phyloP scores from a whole-genome alignment of 2,329 filamentous ascomycete species.

The Colletotrichum costaricense region DNA sequence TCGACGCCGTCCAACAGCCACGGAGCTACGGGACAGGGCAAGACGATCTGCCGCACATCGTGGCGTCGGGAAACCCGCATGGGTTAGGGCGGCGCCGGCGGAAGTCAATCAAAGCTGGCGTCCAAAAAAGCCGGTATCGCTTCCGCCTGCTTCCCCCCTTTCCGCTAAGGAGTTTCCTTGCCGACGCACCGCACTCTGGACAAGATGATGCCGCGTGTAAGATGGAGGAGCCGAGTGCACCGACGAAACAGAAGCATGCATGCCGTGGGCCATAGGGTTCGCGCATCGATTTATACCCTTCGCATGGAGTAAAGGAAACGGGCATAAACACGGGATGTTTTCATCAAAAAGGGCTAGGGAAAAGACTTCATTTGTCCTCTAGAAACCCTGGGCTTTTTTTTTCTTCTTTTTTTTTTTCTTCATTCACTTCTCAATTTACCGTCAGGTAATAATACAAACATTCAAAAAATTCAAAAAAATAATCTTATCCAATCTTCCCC shows the following conservation, averaged over 20 bases:
- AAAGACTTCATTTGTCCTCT: slow-evolving; percentile 7
- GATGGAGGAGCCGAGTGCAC: slow-evolving; percentile 9
- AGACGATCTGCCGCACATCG: background rate
- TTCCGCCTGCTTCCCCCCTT: background rate
- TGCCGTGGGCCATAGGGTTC: slow-evolving; percentile 2
- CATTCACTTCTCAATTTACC: slow-evolving; percentile 9
- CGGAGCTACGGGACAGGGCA: background rate
- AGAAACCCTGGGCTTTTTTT: background rate
- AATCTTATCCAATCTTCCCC: background rate
- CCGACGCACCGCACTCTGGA: background rate
- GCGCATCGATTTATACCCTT: slow-evolving; percentile 34
- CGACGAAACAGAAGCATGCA: slow-evolving; percentile 15
- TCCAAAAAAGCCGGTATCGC: background rate
- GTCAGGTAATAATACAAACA: slow-evolving; percentile 22
- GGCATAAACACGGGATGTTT: slow-evolving; percentile 24
- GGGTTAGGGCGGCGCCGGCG: background rate
- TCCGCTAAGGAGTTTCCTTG: background rate
- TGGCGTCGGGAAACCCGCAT: slow-evolving; percentile 1
- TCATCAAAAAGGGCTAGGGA: background rate
- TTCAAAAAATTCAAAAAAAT: background rate
- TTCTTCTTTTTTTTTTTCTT: background rate
- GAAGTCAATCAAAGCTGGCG: slow-evolving; percentile 4
- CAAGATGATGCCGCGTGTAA: slow-evolving; percentile 18
- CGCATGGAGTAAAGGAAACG: slow-evolving; percentile 34
- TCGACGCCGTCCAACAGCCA: background rate